phyloP scores from a whole-genome alignment of 208 protist species.

The Naegleria lovaniensis region DNA sequence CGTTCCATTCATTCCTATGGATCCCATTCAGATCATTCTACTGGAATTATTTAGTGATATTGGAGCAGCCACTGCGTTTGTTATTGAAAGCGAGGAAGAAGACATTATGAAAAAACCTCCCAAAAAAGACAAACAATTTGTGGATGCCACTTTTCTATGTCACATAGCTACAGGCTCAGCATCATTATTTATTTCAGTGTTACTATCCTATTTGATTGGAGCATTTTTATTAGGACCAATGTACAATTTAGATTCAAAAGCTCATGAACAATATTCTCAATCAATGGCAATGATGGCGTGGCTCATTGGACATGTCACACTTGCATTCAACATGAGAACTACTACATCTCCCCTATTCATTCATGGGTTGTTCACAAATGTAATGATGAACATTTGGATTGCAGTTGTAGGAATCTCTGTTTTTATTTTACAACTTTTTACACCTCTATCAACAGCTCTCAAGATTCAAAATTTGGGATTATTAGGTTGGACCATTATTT shows the following conservation, averaged over 20 bases:
- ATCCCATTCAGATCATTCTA: slow-evolving; percentile 7
- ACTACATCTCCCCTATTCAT: not conserved
- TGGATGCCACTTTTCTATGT: not conserved
- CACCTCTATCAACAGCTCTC: not conserved
- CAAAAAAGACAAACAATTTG: not conserved
- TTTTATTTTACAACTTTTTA: not conserved
- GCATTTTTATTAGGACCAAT: not conserved
- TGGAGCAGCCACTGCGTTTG: slow-evolving; percentile 10
- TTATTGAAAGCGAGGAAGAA: not conserved
- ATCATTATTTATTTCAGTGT: not conserved
- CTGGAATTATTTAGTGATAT: slow-evolving; percentile 19
- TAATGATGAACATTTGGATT: not conserved
- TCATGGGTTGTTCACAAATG: not conserved
- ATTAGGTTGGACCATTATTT: not conserved
- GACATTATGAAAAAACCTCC: not conserved
- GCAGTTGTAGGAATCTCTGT: not conserved
- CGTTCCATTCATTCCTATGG: not conserved
- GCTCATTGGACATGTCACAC: not conserved
- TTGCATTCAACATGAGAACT: not conserved
- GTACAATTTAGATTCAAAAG: not conserved
- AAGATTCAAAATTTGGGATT: not conserved
- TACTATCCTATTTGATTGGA: not conserved
- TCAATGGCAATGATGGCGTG: not conserved
- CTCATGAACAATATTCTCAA: not conserved
- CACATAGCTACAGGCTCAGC: not conserved